These are phyloP conservation scores for Chloris gayana DNA, from an alignment of 176 grass and related monocot genomes.

Conservation along the genomic window DNA sequence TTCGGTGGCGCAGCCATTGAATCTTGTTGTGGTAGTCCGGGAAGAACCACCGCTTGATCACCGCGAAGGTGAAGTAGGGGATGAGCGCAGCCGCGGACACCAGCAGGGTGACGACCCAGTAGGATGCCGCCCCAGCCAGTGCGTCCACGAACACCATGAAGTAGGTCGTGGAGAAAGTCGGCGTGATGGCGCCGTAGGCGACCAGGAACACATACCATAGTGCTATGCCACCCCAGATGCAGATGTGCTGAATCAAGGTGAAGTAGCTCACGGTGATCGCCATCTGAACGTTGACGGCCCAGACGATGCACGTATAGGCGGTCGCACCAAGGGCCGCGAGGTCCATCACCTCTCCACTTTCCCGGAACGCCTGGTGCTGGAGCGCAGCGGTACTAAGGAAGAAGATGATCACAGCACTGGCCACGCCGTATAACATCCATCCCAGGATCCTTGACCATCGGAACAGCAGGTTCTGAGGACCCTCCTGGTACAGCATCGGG, in stretches of 20 bases:
- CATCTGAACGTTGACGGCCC: constrained; percentile 85
- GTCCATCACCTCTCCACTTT: constrained; percentile 49
- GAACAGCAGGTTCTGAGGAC: constrained; percentile 79
- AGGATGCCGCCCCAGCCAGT: constrained; percentile 52
- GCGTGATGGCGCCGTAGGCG: constrained; percentile 71
- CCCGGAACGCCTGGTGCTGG: constrained; percentile 59
- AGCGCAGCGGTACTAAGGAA: constrained; percentile 49
- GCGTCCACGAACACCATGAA: constrained; percentile 67
- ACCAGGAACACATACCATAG: constrained; percentile 89
- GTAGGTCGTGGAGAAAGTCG: constrained; percentile 55
- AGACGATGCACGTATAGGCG: constrained; percentile 72
- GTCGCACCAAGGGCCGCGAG: constrained; percentile 50
- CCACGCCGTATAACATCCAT: constrained; percentile 70
- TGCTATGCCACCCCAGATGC: constrained; percentile 75
- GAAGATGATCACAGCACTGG: constrained; percentile 66
- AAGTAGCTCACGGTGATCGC: constrained; percentile 66
- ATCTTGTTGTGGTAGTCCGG: constrained; percentile 80
- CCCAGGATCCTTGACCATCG: constrained; percentile 72
- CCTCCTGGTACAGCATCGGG: constrained; percentile 94
- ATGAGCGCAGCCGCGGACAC: constrained; percentile 54
- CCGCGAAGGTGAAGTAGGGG: constrained; percentile 60
- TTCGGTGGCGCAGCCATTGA: constrained; percentile 60
- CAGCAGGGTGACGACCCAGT: constrained; percentile 73
- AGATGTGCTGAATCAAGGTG: constrained; percentile 73
- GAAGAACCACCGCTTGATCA: constrained; percentile 65